Evolutionary conservation across 768 basidiomycete genomes (phyloP).

Genomic region (Russula earlei): DNA sequence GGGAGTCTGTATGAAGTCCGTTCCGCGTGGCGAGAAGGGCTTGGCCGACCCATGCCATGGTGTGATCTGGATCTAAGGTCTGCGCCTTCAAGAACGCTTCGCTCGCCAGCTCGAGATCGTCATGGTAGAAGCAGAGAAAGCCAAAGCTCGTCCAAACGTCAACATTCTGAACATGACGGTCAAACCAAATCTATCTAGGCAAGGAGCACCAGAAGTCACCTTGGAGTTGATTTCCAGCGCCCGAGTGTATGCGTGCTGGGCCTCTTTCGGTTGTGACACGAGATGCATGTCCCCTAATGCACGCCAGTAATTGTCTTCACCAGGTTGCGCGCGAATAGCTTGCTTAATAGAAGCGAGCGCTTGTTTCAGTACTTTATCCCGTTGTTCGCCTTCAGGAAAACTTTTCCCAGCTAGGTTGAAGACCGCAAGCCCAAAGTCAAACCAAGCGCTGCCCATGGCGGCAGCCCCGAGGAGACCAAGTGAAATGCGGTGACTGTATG

Average conservation of each 20-base stretch:
- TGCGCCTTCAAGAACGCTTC: constrained; percentile 84
- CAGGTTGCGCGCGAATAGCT: constrained; percentile 64
- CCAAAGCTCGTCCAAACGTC: constrained; percentile 82
- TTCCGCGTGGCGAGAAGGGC: constrained; percentile 56
- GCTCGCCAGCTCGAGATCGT: constrained; percentile 74
- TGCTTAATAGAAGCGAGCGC: constrained; percentile 50
- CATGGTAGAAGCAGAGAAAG: constrained; percentile 70
- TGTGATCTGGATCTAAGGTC: constrained; percentile 83
- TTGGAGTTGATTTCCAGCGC: constrained; percentile 82
- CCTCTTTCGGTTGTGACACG: constrained; percentile 51
- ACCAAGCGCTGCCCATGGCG: constrained; percentile 51
- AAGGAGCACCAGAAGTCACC: constrained; percentile 32
- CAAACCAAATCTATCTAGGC: constrained; percentile 3
- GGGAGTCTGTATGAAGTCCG: constrained; percentile 51
- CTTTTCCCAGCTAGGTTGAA: constrained; percentile 35
- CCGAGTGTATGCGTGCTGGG: constrained; percentile 89
- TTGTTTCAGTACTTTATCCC: constrained; percentile 31
- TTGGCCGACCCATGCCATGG: constrained; percentile 87
- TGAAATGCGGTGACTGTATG: constrained; percentile 53
- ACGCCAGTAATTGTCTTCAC: constrained; percentile 71
- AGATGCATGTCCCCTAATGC: constrained; percentile 72
- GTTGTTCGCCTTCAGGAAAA: constrained; percentile 25
- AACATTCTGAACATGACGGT: constrained; percentile 42
- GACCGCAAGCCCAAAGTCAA: constrained; percentile 62
- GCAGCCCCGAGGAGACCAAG: constrained; percentile 45